Percentiles rank a stretch among this genome's conserved stretches.
phyloP scores from a whole-genome alignment of 257 asterid species.

The Capsicum baccatum region DNA sequence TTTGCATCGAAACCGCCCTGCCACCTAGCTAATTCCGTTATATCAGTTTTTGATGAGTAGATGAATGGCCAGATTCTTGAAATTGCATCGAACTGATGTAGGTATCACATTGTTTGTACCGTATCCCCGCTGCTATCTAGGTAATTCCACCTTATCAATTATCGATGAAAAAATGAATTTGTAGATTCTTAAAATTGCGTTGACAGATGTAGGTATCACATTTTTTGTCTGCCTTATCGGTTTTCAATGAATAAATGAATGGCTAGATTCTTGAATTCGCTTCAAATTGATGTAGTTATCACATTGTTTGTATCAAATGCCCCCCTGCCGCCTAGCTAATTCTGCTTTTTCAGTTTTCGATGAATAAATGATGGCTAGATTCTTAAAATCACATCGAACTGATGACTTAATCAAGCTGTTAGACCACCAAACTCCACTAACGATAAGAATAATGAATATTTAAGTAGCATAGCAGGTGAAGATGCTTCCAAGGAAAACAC shows the following conservation, averaged over 20 bases:
- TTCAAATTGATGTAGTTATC: too few relatives aligned
- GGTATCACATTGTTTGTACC: neutral
- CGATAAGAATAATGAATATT: slow-evolving; percentile 15
- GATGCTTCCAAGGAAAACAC: neutral
- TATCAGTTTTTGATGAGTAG: neutral
- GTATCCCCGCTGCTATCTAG: neutral
- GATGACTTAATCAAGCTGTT: neutral
- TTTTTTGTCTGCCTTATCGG: too few relatives aligned
- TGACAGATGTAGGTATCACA: neutral
- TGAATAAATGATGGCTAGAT: neutral
- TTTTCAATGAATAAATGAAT: too few relatives aligned
- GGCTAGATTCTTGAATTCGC: too few relatives aligned
- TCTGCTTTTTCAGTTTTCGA: neutral
- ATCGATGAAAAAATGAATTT: neutral
- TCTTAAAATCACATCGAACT: neutral
- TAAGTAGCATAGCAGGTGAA: slow-evolving; percentile 5
- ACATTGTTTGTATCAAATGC: neutral
- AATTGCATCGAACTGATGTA: neutral
- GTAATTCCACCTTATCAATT: neutral
- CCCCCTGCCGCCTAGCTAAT: neutral
- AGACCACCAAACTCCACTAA: slow-evolving; percentile 21
- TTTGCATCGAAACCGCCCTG: neutral
- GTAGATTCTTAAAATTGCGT: neutral
- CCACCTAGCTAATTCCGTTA: neutral
- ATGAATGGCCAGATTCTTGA: neutral